Conservation (phyloP, 2,329 filamentous ascomycete genomes). For the Diplodia mutila region DNA sequence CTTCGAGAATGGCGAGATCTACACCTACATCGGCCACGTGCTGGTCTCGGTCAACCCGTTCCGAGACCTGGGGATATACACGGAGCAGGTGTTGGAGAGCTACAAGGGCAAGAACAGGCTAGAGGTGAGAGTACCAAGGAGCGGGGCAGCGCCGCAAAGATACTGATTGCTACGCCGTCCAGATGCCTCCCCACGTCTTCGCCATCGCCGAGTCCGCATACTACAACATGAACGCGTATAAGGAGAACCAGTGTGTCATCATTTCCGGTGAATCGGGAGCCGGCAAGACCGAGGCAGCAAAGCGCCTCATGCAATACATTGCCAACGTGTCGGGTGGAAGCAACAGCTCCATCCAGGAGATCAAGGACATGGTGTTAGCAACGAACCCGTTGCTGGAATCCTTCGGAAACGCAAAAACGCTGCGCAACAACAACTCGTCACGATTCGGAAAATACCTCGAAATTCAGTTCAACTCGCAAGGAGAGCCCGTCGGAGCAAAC, state of each 20-base stretch:
- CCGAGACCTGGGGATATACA: constrained; percentile 96
- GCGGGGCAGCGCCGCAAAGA: not conserved
- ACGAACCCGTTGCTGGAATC: constrained; percentile 97
- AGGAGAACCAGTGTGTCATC: constrained; percentile 98
- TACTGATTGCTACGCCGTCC: constrained; percentile 20
- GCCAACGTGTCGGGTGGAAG: constrained; percentile 89
- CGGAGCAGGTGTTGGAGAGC: constrained; percentile 86
- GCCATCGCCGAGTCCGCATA: constrained; percentile 95
- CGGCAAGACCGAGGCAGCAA: constrained; percentile 97
- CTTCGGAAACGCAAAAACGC: constrained; percentile 96
- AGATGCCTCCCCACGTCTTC: constrained; percentile 91
- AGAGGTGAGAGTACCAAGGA: constrained; percentile 55
- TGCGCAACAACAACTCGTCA: constrained; percentile 98
- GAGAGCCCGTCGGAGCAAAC: constrained; percentile 92
- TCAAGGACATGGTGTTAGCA: constrained; percentile 99
- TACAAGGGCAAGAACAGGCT: constrained; percentile 97
- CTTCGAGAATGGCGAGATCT: constrained; percentile 96
- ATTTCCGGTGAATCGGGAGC: constrained; percentile 98
- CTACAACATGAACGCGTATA: constrained; percentile 99
- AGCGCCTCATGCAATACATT: constrained; percentile 99
- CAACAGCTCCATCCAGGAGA: constrained; percentile 87
- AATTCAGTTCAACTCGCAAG: constrained; percentile 89
- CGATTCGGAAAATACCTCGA: constrained; percentile 98
- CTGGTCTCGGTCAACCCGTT: constrained; percentile 99
- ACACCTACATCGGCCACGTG: constrained; percentile 99